Conservation (phyloP, 2,329 filamentous ascomycete species). For the Trichoderma sp. region DNA sequence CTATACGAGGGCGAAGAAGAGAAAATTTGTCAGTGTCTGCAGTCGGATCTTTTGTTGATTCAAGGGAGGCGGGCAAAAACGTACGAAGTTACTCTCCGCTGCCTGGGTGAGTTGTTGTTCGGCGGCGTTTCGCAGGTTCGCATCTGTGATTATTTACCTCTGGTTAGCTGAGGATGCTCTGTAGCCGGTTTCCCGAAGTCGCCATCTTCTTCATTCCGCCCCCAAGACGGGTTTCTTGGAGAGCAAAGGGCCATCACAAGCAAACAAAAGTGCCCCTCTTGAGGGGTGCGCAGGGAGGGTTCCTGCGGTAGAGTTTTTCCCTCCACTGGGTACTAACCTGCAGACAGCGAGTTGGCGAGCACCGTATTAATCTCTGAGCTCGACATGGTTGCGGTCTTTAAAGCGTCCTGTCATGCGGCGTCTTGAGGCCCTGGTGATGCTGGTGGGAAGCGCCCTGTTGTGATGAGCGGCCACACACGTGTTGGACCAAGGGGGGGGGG, state of each 20-base stretch:
- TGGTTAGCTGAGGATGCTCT: constrained; percentile 34
- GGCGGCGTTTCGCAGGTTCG: constrained; percentile 81
- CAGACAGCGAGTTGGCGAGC: constrained; percentile 92
- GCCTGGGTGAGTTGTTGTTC: constrained; percentile 93
- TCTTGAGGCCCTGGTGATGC: constrained; percentile 25
- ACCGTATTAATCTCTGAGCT: constrained; percentile 95
- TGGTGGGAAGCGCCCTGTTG: constrained; percentile 24
- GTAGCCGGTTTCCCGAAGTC: neutral
- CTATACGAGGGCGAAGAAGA: constrained; percentile 46
- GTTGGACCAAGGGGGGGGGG: constrained; percentile 26
- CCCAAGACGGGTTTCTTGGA: neutral
- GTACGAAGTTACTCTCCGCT: constrained; percentile 92
- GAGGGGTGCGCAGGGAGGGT: constrained; percentile 13
- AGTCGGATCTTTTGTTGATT: neutral
- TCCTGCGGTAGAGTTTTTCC: constrained; percentile 13
- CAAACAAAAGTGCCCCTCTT: neutral
- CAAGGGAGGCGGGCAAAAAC: constrained; percentile 27
- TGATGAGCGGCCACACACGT: constrained; percentile 30
- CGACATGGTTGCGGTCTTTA: constrained; percentile 54
- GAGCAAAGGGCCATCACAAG: neutral
- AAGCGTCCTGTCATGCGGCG: constrained; percentile 40
- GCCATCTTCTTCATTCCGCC: neutral
- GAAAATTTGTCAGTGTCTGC: constrained; percentile 27
- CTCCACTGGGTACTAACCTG: constrained; percentile 61
- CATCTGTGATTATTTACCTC: constrained; percentile 59